phyloP scores from a whole-genome alignment of 257 asterid genomes.

The Linaria vulgaris region DNA sequence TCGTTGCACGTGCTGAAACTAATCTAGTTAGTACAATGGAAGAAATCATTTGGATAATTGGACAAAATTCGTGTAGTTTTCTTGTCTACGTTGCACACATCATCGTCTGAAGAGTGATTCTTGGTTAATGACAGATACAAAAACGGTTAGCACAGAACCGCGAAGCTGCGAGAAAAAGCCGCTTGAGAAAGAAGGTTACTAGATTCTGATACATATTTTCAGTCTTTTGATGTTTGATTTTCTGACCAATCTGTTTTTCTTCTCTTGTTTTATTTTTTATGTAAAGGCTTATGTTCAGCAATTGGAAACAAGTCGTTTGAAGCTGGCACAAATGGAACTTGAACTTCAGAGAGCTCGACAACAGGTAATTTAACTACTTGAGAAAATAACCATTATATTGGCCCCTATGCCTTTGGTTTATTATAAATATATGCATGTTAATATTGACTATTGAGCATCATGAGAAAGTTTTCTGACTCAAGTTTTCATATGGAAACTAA shows the following conservation, averaged over 20 bases:
- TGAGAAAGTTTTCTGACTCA: too few species aligned
- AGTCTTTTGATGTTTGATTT: neutral
- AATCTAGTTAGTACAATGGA: neutral
- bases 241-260: too few species aligned
- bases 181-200: conserved; percentile 79
- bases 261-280: too few species aligned
- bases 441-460: too few species aligned
- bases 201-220: neutral
- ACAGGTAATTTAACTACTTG: too few species aligned
- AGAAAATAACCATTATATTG: neutral
- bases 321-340: conserved; percentile 83
- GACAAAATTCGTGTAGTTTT: neutral
- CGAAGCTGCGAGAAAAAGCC: conserved; percentile 92
- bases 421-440: neutral
- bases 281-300: conserved; percentile 86
- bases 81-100: neutral
- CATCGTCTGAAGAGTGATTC: neutral
- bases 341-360: conserved; percentile 86
- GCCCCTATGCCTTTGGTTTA: neutral
- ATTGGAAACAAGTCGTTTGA: conserved; percentile 80
- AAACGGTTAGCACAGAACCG: conserved; percentile 92
- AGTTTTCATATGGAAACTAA: neutral
- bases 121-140: conserved; percentile 45
- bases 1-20: neutral
- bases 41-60: neutral